Base-by-base conservation (phyloP, 768 basidiomycete genomes). In the Tulasnella sp. region DNA sequence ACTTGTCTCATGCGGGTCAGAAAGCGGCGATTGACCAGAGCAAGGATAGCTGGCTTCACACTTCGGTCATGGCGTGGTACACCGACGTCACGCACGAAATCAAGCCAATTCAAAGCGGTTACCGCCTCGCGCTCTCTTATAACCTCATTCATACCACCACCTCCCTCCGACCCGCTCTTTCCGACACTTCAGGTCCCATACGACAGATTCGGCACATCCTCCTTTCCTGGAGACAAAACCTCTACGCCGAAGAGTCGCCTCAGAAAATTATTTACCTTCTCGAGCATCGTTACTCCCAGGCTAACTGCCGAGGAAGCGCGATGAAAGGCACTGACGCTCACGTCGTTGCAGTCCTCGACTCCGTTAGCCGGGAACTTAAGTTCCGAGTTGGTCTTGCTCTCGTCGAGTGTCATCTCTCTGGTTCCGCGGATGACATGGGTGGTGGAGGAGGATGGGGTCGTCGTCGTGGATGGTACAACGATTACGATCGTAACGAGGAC, bases 11-110 rank as follows among this genome's bases (percentile, higher is more conserved):
- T 83, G 84, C 85, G 1, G 82, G 82, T 24, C 82, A 83, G 11
- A 84, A 83, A 7, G 83, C 85, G 76, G 83, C 86, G 9, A 85
- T 89, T 80, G 87, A 89, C 82, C 83, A 86, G 4, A 50, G 87
- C 3, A 20, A 81, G 0, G 80, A 82, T 14, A 88, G 88, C n/a
- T 76, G 84, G 1, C 75, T 84, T 8, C 83, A 83, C 3, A 89
- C 88, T 0, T 84, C 87, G 0, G 83, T 88, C 20, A 84, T 90
- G 5, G 86, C 89, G 0, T 91, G 90, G 89, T 89, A 90, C 82
- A 89, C 89, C 40, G 90, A 90, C 78, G 89, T 90, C 75, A 84
- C 84, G 72, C 89, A 89, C 83, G 89, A 89, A 85, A 87, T 90
- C 81, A 88, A 88, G 80, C 87, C 88, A 8, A 84, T 90, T 72